phyloP scores from a whole-genome alignment of 1,284 basidiomycete genomes.

The Rhodotorula sp. region DNA sequence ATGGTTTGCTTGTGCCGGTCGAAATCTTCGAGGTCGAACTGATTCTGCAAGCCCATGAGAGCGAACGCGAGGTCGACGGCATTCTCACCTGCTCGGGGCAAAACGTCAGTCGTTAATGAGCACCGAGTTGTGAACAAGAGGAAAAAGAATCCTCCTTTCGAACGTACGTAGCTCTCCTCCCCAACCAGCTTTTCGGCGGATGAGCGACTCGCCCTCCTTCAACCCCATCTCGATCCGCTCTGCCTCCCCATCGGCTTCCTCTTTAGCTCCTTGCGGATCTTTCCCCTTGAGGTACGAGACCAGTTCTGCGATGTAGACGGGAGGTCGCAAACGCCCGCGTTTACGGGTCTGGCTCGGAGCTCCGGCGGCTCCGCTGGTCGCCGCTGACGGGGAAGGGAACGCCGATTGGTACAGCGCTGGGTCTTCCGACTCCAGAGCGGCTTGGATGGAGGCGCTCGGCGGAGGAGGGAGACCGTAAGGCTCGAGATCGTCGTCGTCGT shows the following conservation, averaged over 20 bases:
- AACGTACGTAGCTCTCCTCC: constrained; percentile 75
- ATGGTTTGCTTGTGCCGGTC: constrained; percentile 73
- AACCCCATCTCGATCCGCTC: constrained; percentile 76
- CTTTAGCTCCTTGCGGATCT: constrained; percentile 52
- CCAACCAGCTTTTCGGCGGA: constrained; percentile 74
- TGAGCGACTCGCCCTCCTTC: constrained; percentile 71
- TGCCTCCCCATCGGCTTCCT: constrained; percentile 66
- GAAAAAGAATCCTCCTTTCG: neutral
- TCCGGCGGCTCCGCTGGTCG: constrained; percentile 2
- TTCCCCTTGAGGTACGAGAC: constrained; percentile 45
- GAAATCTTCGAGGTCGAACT: constrained; percentile 76
- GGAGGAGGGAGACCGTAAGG: constrained; percentile 33
- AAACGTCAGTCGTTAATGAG: neutral
- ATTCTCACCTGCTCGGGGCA: constrained; percentile 68
- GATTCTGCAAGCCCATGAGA: constrained; percentile 74
- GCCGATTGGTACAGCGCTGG: constrained; percentile 36
- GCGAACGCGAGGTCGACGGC: constrained; percentile 75
- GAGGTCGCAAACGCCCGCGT: constrained; percentile 42
- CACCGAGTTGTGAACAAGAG: too few species aligned
- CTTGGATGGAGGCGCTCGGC: constrained; percentile 12
- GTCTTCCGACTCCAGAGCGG: constrained; percentile 27
- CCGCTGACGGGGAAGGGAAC: constrained; percentile 14
- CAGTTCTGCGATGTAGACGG: constrained; percentile 51
- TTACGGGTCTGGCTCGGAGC: constrained; percentile 28
- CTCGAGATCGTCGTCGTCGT: constrained; percentile 38